Evolutionary conservation across 345 rosid genomes (phyloP), one percentile per base, ranked within the genome.

Genomic region (Boechera retrofracta): DNA sequence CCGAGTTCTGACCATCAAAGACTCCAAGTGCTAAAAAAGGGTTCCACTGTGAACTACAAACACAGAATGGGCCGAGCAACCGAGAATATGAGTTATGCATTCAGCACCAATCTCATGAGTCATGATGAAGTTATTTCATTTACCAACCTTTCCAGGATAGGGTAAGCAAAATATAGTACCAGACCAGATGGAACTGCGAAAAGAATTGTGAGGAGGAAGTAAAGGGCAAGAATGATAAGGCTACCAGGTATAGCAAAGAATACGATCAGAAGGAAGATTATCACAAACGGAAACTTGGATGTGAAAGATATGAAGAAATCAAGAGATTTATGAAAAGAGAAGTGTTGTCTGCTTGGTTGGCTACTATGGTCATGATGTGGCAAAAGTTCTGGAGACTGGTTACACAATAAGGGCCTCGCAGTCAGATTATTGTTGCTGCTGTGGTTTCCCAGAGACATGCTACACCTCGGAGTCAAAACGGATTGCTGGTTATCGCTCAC

Each of bases 221-320:
- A 87, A 48, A 86, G 82, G 18, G 83, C 82, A 62, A 89, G 74
- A 47, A 89, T 79, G 61, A 84, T 63, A 63, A 82, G 86, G 80
- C 90, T 89, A 56, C 78, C 81, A 5, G 94, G 94, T 79, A 89
- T 81, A 59, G 75, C 87, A 77, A 83, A 87, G 45, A 88, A 72
- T 36, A 86, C 69, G 0, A 87, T 78, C 28, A 86, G 68, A 71
- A 88, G 85, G 39, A 89, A 75, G 58, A 88, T 42, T 24, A 86
- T 65, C 41, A 86, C 80, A 74, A 86, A 72, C 0, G 92, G 94
- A 63, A 87, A 82, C 82, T 89, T 87, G 61, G 85, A 79, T 7
- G 87, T 78, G 80, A 89, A 71, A 48, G 86, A 83, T 53, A 86
- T 75, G 68, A 89, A 86, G 82, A 87, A 86, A 58, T 82, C 81